These are phyloP conservation scores for Globisporangium okanoganense DNA, from an alignment of 352 stramenopile genomes.

Conservation along the genomic window DNA sequence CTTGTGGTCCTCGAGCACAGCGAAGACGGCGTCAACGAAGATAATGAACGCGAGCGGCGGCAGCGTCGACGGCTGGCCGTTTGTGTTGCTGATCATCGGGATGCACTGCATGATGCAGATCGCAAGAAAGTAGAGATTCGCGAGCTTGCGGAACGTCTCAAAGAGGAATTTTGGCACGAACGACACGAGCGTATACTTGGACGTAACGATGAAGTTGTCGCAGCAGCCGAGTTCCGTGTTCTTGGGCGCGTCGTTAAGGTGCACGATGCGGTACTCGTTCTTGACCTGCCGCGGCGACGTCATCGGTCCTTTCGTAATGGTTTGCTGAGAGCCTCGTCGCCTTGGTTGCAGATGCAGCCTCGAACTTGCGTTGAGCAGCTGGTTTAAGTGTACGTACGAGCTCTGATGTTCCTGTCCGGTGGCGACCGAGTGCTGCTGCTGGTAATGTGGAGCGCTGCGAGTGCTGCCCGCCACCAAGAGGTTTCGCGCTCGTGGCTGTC, in stretches of 20 bases:
- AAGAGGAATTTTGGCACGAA: slow-evolving; percentile 92
- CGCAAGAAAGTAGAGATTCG: slow-evolving; percentile 92
- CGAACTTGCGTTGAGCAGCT: background rate
- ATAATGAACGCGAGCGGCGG: slow-evolving; percentile 90
- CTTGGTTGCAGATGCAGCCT: background rate
- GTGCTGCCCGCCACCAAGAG: background rate
- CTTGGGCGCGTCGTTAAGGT: slow-evolving; percentile 48
- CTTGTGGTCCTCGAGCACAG: slow-evolving; percentile 85
- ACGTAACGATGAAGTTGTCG: slow-evolving; percentile 90
- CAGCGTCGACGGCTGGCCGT: slow-evolving; percentile 82
- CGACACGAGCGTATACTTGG: slow-evolving; percentile 87
- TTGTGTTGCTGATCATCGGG: slow-evolving; percentile 89
- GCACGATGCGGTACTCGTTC: slow-evolving; percentile 51
- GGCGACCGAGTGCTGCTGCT: background rate
- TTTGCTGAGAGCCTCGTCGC: too few species aligned
- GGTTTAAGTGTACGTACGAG: background rate
- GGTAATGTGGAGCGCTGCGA: background rate
- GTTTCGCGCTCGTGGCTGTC: background rate
- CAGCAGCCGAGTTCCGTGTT: slow-evolving; percentile 65
- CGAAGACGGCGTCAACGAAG: slow-evolving; percentile 85
- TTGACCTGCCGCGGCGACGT: background rate
- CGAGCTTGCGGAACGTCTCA: slow-evolving; percentile 88
- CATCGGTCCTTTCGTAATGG: slow-evolving; percentile 2
- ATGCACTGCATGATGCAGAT: slow-evolving; percentile 88
- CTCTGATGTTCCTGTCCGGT: background rate